phyloP scores from a whole-genome alignment of 192 early-diverging fungal species.

The Jimgerdemannia lactiflua region DNA sequence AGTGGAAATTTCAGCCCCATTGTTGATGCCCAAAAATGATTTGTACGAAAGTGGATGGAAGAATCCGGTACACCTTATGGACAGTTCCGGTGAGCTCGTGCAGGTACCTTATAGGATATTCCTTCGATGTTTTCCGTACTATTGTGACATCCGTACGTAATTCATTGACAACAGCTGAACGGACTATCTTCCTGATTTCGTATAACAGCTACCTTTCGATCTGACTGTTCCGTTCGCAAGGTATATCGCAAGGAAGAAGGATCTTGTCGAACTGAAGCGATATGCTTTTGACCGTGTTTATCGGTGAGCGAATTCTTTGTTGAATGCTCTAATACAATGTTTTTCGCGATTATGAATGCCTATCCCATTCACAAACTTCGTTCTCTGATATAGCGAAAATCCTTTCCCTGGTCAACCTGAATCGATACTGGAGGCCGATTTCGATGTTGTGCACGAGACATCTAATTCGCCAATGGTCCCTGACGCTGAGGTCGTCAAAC shows the following conservation, averaged over 20 bases:
- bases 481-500: conserved; percentile 88
- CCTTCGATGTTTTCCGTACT: no score
- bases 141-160: no score
- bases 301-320: conserved; percentile 20
- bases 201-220: conserved; percentile 71
- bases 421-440: conserved; percentile 76
- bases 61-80: conserved; percentile 75
- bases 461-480: conserved; percentile 63
- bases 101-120: conserved; percentile 29
- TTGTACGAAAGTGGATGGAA: conserved; percentile 61
- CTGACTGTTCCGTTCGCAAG: conserved; percentile 91
- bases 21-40: conserved; percentile 78
- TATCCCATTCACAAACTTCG: no score
- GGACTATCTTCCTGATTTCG: no score
- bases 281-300: conserved; percentile 86
- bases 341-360: no score
- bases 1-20: conserved; percentile 76
- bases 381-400: conserved; percentile 50
- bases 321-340: no score
- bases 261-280: conserved; percentile 72
- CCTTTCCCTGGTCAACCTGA: conserved; percentile 83
- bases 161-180: no score
- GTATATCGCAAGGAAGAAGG: conserved; percentile 69
- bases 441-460: conserved; percentile 79
- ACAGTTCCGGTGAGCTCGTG: conserved; percentile 78